phyloP scores from a whole-genome alignment of 345 rosid species.

The Eucalyptus cloeziana region DNA sequence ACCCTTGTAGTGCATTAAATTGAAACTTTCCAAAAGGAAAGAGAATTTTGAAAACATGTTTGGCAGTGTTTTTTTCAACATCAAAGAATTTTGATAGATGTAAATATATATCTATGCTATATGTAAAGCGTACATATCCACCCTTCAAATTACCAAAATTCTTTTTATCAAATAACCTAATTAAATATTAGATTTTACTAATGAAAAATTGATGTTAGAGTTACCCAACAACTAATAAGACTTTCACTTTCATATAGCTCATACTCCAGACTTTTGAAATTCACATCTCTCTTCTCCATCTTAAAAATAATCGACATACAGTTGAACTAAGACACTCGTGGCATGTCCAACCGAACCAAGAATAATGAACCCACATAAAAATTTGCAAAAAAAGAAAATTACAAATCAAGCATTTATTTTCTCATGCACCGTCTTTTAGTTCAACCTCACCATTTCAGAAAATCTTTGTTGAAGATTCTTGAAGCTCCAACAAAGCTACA shows the following conservation, averaged over 20 bases:
- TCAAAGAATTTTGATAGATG: not conserved
- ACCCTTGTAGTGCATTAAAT: not conserved
- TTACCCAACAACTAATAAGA: not conserved
- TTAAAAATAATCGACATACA: not conserved
- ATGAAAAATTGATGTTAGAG: not conserved
- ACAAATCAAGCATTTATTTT: not conserved
- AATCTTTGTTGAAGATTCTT: not conserved
- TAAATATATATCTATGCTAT: not conserved
- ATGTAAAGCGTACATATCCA: not conserved
- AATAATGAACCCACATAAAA: not conserved
- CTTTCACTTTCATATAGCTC: not conserved
- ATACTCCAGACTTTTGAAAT: not conserved
- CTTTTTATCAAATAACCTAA: not conserved
- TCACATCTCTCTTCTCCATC: not conserved
- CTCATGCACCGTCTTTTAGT: not conserved
- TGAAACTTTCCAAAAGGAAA: not conserved
- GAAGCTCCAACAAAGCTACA: not conserved
- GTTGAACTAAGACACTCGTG: not conserved
- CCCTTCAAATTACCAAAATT: not conserved
- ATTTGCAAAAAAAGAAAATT: not conserved
- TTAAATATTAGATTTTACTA: not conserved
- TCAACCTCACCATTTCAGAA: not conserved
- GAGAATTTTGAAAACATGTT: not conserved
- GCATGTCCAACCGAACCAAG: not conserved
- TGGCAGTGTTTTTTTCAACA: not conserved